These are phyloP conservation scores for Yamadazyma sp. DNA, from an alignment of 1,139 yeast species.

Conservation along the genomic window DNA sequence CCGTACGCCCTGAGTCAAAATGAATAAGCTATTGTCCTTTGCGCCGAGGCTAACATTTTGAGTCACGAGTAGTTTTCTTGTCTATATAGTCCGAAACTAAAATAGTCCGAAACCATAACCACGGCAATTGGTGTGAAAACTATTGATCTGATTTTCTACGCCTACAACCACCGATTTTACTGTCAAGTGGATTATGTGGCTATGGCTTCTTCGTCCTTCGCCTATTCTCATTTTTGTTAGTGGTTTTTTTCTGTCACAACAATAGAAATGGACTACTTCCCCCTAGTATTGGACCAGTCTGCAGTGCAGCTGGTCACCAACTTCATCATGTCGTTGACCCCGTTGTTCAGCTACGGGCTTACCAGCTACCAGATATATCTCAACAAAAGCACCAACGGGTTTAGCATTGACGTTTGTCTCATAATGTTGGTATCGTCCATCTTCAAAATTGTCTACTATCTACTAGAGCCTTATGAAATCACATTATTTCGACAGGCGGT, in stretches of 20 bases:
- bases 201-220: too few species aligned
- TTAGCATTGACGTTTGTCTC: conserved; percentile 85
- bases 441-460: conserved; percentile 71
- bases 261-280: background rate
- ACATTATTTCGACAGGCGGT: conserved; percentile 74
- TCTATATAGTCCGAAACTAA: too few species aligned
- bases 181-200: too few species aligned
- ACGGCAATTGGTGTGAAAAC: background rate
- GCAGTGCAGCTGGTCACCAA: conserved; percentile 7
- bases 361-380: conserved; percentile 69
- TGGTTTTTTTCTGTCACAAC: too few species aligned
- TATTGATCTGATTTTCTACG: too few species aligned
- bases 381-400: conserved; percentile 69
- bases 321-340: conserved; percentile 41
- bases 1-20: background rate
- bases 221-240: too few species aligned
- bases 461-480: conserved; percentile 76
- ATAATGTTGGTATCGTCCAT: conserved; percentile 83
- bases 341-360: conserved; percentile 82
- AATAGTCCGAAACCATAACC: too few species aligned
- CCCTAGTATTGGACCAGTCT: background rate
- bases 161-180: too few species aligned
- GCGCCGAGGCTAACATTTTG: background rate
- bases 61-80: background rate
- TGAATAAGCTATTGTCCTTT: background rate